Evolutionary conservation across 345 rosid species (phyloP).

Genomic region (Eutrema japonicum): DNA sequence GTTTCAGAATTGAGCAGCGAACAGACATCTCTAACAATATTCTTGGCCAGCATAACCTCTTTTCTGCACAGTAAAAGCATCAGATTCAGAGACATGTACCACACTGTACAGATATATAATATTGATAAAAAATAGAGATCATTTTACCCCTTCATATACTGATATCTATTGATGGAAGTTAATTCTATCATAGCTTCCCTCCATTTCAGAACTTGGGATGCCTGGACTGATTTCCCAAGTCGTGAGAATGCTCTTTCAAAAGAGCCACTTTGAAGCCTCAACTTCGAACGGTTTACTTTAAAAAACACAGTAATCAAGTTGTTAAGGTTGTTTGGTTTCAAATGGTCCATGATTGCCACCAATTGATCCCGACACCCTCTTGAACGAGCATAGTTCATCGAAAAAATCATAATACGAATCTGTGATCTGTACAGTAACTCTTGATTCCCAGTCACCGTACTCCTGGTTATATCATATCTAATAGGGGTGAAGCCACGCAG

Average conservation of each 20-base stretch:
- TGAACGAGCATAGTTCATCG: conserved; percentile 15
- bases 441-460: neutral
- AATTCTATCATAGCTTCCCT: neutral
- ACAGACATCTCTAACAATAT: conserved; percentile 19
- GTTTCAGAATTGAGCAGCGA: neutral
- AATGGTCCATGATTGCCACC: neutral
- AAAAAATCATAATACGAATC: conserved; percentile 15
- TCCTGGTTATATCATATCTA: conserved; percentile 14
- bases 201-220: conserved; percentile 24
- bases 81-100: neutral
- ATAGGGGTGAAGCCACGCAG: conserved; percentile 9
- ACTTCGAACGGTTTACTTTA: neutral
- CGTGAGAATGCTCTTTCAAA: neutral
- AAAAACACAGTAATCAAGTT: neutral
- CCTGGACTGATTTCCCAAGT: neutral
- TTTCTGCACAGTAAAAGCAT: neutral
- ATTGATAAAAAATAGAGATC: conserved; percentile 2
- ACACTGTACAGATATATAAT: neutral
- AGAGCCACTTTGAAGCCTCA: neutral
- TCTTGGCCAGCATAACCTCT: conserved; percentile 11
- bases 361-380: neutral
- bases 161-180: neutral
- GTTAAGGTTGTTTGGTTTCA: neutral
- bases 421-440: neutral
- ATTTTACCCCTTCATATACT: conserved; percentile 19